A percentile compares a stretch with the other conserved stretches of the same genome.
These are phyloP conservation scores for Eleusine indica DNA, from an alignment of 176 grass and related monocot species.

Conservation along the genomic window DNA sequence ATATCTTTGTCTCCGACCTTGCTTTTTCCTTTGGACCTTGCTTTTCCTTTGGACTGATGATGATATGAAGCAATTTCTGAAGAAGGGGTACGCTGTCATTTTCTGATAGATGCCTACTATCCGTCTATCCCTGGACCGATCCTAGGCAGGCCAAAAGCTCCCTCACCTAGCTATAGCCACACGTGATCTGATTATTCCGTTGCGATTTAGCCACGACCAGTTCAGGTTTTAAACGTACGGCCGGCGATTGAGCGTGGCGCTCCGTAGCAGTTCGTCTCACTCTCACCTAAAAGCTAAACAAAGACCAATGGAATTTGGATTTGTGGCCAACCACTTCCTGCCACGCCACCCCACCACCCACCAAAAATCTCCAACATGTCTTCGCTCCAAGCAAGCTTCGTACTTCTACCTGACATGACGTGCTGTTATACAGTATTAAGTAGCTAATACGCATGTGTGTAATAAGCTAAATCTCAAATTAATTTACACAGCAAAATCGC, in stretches of 20 bases:
- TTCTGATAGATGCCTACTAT: conserved; percentile 34
- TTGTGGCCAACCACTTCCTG: conserved; percentile 36
- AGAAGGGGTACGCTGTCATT: conserved; percentile 35
- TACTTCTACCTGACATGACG: not conserved
- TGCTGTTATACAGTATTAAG: not conserved
- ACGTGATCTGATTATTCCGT: not conserved
- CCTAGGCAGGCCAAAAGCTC: not conserved
- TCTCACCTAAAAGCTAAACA: not conserved
- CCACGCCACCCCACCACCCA: conserved; percentile 23
- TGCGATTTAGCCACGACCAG: not conserved
- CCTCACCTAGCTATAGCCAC: not conserved
- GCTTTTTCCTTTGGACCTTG: too few species aligned
- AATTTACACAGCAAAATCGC: too few species aligned
- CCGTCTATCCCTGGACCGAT: not conserved
- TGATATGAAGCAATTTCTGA: not conserved
- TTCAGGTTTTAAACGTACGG: not conserved
- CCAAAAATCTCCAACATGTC: conserved; percentile 4
- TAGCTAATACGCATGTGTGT: not conserved
- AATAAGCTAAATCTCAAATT: not conserved
- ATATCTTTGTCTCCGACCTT: too few species aligned
- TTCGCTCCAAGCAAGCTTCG: not conserved
- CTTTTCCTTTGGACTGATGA: not conserved
- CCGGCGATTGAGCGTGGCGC: not conserved
- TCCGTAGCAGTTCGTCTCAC: not conserved
- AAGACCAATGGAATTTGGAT: not conserved